Conservation (phyloP, 768 basidiomycete genomes). For the Agaricus subrufescens region DNA sequence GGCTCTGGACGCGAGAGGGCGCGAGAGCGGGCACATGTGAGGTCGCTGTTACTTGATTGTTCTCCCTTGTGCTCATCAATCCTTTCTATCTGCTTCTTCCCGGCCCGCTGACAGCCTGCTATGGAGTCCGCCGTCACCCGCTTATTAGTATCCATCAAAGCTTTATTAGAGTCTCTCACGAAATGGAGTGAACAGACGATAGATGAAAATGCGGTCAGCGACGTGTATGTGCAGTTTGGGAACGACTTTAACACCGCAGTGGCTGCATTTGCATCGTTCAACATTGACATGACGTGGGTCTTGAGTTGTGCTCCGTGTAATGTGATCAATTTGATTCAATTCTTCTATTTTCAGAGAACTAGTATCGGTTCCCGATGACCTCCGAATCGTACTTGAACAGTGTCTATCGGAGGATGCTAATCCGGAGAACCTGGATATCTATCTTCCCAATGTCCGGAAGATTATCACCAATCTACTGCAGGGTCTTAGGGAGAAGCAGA, state of each 20-base stretch:
- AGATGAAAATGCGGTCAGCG: constrained; percentile 82
- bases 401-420: constrained; percentile 90
- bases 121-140: constrained; percentile 92
- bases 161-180: constrained; percentile 86
- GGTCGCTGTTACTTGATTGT: constrained; percentile 11
- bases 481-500: constrained; percentile 90
- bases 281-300: constrained; percentile 89
- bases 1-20: constrained; percentile 38
- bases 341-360: constrained; percentile 61
- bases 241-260: constrained; percentile 97
- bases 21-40: constrained; percentile 34
- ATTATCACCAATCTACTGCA: constrained; percentile 93
- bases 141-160: constrained; percentile 90
- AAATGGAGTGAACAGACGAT: constrained; percentile 75
- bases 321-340: background rate
- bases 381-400: constrained; percentile 84
- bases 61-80: constrained; percentile 7
- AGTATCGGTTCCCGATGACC: constrained; percentile 79
- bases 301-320: background rate
- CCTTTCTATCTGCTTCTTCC: background rate
- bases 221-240: constrained; percentile 93
- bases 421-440: constrained; percentile 78
- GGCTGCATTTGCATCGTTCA: constrained; percentile 77
- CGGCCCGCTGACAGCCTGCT: constrained; percentile 44
- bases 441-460: constrained; percentile 84